Conservation (phyloP, 129 eudicot species). For the Arctium lappa region DNA sequence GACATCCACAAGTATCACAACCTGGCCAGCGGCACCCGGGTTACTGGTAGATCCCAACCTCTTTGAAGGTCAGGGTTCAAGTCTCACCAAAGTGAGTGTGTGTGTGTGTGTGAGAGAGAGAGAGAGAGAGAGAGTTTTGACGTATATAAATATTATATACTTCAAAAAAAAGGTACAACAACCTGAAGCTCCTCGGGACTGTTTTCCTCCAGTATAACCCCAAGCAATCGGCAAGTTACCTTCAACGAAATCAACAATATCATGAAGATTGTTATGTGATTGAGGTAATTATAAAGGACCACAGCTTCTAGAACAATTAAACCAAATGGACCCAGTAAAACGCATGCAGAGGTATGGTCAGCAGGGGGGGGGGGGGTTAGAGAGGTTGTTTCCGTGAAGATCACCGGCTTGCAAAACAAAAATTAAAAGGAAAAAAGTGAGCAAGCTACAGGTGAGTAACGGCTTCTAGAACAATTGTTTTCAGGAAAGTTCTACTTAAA, state of each 20-base stretch:
- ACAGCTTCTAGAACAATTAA: neutral
- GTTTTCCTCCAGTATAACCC: conserved; percentile 81
- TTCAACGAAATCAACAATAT: conserved; percentile 18
- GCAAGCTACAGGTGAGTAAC: too few species aligned
- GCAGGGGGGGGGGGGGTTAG: too few species aligned
- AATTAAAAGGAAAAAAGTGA: too few species aligned
- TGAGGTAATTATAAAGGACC: neutral
- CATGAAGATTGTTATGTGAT: neutral
- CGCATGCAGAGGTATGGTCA: neutral
- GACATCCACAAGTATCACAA: neutral
- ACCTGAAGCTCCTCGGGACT: conserved; percentile 92
- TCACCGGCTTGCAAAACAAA: too few species aligned
- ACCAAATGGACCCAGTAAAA: neutral
- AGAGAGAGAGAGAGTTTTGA: neutral
- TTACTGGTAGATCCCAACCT: neutral
- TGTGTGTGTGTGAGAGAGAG: neutral
- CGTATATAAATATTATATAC: neutral
- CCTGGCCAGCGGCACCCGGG: conserved; percentile 29
- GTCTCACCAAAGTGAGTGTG: neutral
- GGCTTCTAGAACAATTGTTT: too few species aligned
- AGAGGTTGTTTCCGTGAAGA: too few species aligned
- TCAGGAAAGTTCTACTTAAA: neutral
- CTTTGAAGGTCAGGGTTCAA: neutral
- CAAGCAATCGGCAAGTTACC: conserved; percentile 90
- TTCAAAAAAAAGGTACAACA: neutral